Evolutionary conservation across 2,329 filamentous ascomycete species (phyloP), one percentile per base, ranked within the genome.

Genomic region (Fusarium setosum): DNA sequence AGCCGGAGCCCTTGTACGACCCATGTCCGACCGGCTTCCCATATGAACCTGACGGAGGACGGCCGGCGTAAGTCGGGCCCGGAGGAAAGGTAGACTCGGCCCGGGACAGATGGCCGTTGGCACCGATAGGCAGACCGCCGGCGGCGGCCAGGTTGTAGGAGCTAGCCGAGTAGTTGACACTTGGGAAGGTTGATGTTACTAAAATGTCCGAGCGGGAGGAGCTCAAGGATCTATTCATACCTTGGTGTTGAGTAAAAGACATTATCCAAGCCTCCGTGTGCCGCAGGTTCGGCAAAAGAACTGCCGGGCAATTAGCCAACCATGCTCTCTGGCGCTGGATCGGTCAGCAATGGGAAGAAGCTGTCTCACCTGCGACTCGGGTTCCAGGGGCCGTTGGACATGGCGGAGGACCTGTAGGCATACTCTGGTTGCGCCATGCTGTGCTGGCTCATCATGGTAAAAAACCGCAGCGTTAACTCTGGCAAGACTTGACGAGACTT

Each of bases 341-440:
- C 55, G 23, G 44, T 29, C 48, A 59, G 60, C 37, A 47, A 56
- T 54, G 32, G 51, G 40, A 47, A 54, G 44, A 58, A 51, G 52
- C 52, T 23, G 44, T 76, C 83, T 81, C 81, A 87, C 84, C 83
- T 87, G 77, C 81, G 83, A 67, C 81, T 77, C 65, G 82, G 73
- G 66, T 81, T 80, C 84, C 84, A 86, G 58, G 82, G 79, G 69
- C 82, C 79, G 74, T 79, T 80, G 62, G 82, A 76, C 74, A 80
- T 79, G 71, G 77, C 76, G 67, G 82, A 73, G 64, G 75, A 77
- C 73, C 79, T 81, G 75, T 84, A 85, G 63, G 79, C 76, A 78
- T 82, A 78, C 53, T 83, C 80, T 71, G 80, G 78, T 66, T 82
- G 81, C 41, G 80, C 77, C 81, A 83, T 82, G 64, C 79, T 75